Evolutionary conservation across 1,139 yeast species (phyloP).

Genomic region (Magnusiomyces clavatus): DNA sequence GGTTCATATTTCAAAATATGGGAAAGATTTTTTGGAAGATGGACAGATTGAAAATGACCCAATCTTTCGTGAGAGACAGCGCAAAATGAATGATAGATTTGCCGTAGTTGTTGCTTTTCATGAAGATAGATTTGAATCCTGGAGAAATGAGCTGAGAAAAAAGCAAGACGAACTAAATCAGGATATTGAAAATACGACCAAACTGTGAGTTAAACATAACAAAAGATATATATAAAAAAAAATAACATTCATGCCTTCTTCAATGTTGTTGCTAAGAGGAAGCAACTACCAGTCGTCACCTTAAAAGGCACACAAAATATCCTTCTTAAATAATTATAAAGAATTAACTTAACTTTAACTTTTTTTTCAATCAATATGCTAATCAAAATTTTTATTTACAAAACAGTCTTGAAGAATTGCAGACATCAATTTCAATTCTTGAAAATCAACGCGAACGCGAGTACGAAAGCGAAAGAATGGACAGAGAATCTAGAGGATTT

Average conservation of each 20-base stretch:
- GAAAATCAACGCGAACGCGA: conserved; percentile 1
- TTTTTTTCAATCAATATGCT: not conserved
- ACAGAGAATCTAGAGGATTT: conserved; percentile 1
- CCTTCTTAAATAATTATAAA: no score
- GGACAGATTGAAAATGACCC: conserved; percentile 41
- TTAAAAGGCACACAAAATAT: no score
- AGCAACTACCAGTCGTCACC: not conserved
- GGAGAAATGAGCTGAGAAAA: conserved; percentile 52
- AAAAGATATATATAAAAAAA: not conserved
- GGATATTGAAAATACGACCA: conserved; percentile 39
- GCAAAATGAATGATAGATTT: conserved; percentile 40
- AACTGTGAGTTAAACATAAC: not conserved
- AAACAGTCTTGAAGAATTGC: conserved; percentile 2
- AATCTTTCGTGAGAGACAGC: conserved; percentile 40
- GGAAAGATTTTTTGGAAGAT: conserved; percentile 35
- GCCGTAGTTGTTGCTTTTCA: conserved; percentile 44
- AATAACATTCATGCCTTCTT: no score
- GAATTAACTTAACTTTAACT: not conserved
- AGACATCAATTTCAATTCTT: not conserved
- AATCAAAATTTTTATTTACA: not conserved
- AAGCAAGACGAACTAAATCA: conserved; percentile 50
- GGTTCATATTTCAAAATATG: conserved; percentile 35
- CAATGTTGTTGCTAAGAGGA: not conserved
- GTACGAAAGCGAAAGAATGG: not conserved
- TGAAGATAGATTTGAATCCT: conserved; percentile 55